phyloP scores from a whole-genome alignment of 176 grass and related monocot genomes.

The Canna indica region DNA sequence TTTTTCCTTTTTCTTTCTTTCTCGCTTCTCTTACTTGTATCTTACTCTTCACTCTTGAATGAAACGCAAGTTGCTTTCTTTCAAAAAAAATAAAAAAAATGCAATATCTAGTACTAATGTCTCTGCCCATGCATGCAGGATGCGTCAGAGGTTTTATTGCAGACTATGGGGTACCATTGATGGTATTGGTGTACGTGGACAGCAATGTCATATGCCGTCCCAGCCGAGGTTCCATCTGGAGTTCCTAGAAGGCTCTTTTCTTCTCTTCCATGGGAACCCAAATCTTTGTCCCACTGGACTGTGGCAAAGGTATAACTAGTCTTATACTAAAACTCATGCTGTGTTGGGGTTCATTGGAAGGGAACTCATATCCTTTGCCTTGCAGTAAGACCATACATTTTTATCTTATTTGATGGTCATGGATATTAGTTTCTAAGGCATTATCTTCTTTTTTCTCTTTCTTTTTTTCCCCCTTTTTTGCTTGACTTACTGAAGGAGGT shows the following conservation, averaged over 20 bases:
- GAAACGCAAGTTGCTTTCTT: slow-evolving; percentile 54
- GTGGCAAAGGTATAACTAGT: slow-evolving; percentile 54
- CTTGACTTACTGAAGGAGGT: too few relatives aligned
- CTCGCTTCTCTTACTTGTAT: too few relatives aligned
- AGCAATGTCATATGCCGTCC: slow-evolving; percentile 50
- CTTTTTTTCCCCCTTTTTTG: too few relatives aligned
- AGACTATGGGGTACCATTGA: slow-evolving; percentile 83
- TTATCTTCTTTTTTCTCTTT: too few relatives aligned
- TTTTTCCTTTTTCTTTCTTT: too few relatives aligned
- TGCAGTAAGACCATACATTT: too few relatives aligned
- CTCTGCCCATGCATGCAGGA: slow-evolving; percentile 28
- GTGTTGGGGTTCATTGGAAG: too few relatives aligned
- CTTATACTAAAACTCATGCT: too few relatives aligned
- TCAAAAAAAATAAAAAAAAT: not conserved
- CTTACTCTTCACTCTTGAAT: too few relatives aligned
- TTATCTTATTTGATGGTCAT: too few relatives aligned
- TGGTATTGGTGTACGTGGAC: slow-evolving; percentile 69
- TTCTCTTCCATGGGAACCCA: slow-evolving; percentile 68
- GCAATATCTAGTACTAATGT: slow-evolving; percentile 6
- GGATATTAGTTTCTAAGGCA: too few relatives aligned
- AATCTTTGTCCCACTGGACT: slow-evolving; percentile 67
- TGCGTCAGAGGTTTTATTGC: slow-evolving; percentile 71
- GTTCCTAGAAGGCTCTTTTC: slow-evolving; percentile 59
- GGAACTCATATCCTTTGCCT: too few relatives aligned
- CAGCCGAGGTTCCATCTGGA: slow-evolving; percentile 39